Evolutionary conservation across 192 early-diverging fungal species (phyloP).

Genomic region (Coemansia sp.): DNA sequence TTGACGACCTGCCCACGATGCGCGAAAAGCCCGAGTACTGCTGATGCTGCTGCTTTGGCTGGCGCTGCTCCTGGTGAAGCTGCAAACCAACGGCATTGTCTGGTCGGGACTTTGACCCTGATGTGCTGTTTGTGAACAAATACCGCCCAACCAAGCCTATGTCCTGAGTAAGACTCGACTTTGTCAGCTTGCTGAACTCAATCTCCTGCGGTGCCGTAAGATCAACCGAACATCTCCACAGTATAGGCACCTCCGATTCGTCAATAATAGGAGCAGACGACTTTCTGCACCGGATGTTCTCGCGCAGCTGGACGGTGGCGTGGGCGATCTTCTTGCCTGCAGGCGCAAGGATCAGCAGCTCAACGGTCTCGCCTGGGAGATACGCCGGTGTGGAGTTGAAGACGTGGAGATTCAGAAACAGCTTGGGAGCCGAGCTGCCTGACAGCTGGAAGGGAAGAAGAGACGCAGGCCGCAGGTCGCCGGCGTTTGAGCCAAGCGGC

Average conservation of each 20-base stretch:
- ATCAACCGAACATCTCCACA: slow-evolving; percentile 53
- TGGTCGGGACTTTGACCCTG: background rate
- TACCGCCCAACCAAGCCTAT: slow-evolving; percentile 50
- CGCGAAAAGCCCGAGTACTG: background rate
- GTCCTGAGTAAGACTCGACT: slow-evolving; percentile 40
- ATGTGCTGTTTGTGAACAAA: slow-evolving; percentile 30
- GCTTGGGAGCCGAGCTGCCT: slow-evolving; percentile 13
- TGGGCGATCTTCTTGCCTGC: slow-evolving; percentile 41
- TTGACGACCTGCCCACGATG: background rate
- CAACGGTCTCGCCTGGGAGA: slow-evolving; percentile 48
- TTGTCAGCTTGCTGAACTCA: slow-evolving; percentile 46
- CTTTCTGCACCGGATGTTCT: slow-evolving; percentile 53
- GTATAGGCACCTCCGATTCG: slow-evolving; percentile 52
- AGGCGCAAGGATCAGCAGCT: slow-evolving; percentile 46
- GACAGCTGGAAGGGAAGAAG: slow-evolving; percentile 27
- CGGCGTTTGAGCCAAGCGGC: background rate
- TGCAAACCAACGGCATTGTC: background rate
- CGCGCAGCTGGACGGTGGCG: slow-evolving; percentile 44
- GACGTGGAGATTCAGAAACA: slow-evolving; percentile 44
- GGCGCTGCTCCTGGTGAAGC: background rate
- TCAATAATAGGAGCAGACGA: slow-evolving; percentile 56
- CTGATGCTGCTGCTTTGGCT: slow-evolving; percentile 3
- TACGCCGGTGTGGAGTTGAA: slow-evolving; percentile 46
- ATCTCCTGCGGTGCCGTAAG: slow-evolving; percentile 32
- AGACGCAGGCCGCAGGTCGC: slow-evolving; percentile 9